Percentiles rank a stretch among this genome's conserved stretches.
Evolutionary conservation across 305 asterid species (phyloP).

Genomic region (Solanum hybrid): DNA sequence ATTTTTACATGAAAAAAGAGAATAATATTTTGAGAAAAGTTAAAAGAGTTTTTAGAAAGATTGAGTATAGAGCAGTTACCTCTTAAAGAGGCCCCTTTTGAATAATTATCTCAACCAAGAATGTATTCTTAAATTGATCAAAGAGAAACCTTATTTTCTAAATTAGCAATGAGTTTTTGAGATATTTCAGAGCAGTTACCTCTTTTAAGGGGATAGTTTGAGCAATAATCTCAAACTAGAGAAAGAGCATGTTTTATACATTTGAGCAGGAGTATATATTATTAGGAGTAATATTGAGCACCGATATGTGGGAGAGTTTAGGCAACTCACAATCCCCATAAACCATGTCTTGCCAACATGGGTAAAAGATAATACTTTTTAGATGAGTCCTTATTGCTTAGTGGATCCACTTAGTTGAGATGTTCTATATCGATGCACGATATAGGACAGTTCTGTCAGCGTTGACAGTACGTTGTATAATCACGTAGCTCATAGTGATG

Average conservation of each 20-base stretch:
- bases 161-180: neutral
- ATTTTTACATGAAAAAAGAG: neutral
- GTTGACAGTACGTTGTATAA: neutral
- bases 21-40: neutral
- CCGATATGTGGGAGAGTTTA: neutral
- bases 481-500: neutral
- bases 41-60: neutral
- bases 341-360: neutral
- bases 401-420: neutral
- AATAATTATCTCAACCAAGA: neutral
- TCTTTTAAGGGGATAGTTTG: neutral
- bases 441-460: neutral
- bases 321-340: neutral
- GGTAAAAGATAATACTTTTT: neutral
- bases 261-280: neutral
- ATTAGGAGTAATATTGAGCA: neutral
- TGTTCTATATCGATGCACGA: neutral
- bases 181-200: neutral
- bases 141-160: neutral
- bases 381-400: neutral
- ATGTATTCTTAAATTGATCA: neutral
- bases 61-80: neutral
- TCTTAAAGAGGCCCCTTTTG: neutral
- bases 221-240: neutral
- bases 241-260: neutral